These are phyloP conservation scores for Coniferiporia weirii DNA, from an alignment of 1,284 basidiomycete genomes.

Conservation along the genomic window DNA sequence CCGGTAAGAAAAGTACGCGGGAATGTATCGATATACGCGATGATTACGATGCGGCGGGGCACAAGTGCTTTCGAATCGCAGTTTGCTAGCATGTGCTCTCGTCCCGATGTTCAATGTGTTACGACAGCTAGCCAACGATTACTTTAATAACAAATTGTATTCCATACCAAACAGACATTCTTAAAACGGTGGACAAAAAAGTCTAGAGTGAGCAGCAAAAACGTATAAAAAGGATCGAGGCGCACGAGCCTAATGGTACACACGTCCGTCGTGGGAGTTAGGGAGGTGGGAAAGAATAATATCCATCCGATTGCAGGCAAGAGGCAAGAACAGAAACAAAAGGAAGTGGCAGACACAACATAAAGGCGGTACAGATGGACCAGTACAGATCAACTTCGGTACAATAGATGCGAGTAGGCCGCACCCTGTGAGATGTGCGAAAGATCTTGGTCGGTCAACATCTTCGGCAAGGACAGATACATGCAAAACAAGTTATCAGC, in stretches of 20 bases:
- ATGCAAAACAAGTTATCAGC: not conserved
- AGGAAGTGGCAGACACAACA: not conserved
- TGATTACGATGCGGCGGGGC: too few species aligned
- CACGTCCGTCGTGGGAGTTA: not conserved
- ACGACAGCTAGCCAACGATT: too few species aligned
- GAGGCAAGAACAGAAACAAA: not conserved
- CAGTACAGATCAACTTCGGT: not conserved
- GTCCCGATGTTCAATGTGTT: too few species aligned
- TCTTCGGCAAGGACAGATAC: not conserved
- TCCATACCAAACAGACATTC: not conserved
- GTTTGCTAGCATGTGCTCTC: too few species aligned
- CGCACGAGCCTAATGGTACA: not conserved
- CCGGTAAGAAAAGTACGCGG: too few species aligned
- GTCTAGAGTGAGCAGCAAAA: not conserved
- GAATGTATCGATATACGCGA: too few species aligned
- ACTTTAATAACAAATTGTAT: too few species aligned
- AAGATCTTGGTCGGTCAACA: not conserved
- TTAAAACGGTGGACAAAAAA: not conserved
- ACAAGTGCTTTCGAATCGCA: too few species aligned
- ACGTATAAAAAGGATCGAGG: not conserved
- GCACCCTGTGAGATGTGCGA: not conserved
- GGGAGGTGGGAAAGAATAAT: not conserved
- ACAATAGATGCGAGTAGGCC: conserved; percentile 8
- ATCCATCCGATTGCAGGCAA: not conserved
- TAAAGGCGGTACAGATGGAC: not conserved